phyloP scores from a whole-genome alignment of 805 yeast genomes.

The Metschnikowia kunwiensis region DNA sequence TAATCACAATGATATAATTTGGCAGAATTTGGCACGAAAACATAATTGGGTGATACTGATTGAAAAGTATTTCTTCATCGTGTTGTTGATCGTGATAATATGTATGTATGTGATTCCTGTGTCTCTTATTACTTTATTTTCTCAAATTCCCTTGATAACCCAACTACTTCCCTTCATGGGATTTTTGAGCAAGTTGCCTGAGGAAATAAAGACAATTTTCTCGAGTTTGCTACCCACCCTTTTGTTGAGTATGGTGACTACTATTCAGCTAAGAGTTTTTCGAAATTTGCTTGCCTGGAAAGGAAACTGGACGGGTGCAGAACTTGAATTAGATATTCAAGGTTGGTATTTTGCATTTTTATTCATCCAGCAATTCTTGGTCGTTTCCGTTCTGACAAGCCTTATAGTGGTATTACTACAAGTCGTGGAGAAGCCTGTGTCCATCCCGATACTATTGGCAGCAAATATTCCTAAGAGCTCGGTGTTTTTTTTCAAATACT shows the following conservation, averaged over 20 bases:
- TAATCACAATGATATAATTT: conserved; percentile 64
- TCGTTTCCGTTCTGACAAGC: conserved; percentile 82
- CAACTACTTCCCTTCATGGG: conserved; percentile 57
- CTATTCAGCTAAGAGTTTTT: conserved; percentile 57
- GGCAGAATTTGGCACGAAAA: conserved; percentile 56
- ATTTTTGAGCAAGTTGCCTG: conserved; percentile 56
- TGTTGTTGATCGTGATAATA: conserved; percentile 44
- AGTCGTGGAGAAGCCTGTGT: conserved; percentile 64
- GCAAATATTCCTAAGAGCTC: conserved; percentile 81
- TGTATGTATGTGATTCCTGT: conserved; percentile 76
- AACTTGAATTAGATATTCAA: conserved; percentile 68
- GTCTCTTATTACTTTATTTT: conserved; percentile 69
- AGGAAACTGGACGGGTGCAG: conserved; percentile 59
- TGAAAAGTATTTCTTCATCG: conserved; percentile 44
- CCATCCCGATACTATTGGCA: conserved; percentile 70
- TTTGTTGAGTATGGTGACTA: conserved; percentile 59
- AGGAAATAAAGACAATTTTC: conserved; percentile 47
- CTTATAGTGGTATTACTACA: conserved; percentile 60
- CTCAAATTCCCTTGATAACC: conserved; percentile 68
- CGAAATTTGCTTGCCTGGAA: conserved; percentile 51
- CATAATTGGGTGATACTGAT: conserved; percentile 35
- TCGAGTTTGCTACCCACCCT: conserved; percentile 68
- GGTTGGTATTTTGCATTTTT: conserved; percentile 74
- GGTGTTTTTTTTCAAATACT: conserved; percentile 76
- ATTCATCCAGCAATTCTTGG: conserved; percentile 79